Conservation (phyloP, 73 alveolate genomes). For the Paramecium sexaurelia region DNA sequence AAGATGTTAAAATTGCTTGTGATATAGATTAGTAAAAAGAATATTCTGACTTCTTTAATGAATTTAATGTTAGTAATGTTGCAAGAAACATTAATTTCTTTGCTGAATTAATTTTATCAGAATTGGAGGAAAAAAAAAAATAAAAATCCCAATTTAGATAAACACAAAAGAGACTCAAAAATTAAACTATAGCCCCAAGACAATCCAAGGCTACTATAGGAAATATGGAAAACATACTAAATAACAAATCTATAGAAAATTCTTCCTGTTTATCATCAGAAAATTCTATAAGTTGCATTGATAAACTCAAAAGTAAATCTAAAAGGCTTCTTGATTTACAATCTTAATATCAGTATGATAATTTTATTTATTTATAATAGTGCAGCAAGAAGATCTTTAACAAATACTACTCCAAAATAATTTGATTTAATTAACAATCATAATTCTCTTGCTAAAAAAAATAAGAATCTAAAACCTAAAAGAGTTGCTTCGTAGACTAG, state of each 20-base stretch:
- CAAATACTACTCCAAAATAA: not conserved
- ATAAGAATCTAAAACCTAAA: not conserved
- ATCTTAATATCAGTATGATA: not conserved
- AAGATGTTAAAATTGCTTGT: not conserved
- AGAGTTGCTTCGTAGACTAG: not conserved
- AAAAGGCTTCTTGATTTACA: not conserved
- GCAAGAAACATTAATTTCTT: not conserved
- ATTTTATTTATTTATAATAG: not conserved
- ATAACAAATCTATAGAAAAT: not conserved
- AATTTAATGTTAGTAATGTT: constrained; percentile 23
- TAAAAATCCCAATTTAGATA: not conserved
- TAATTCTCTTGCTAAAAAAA: not conserved
- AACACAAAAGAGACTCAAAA: not conserved
- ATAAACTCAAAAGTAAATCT: not conserved
- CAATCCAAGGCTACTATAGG: constrained; percentile 1
- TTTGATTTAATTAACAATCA: not conserved
- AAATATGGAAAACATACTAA: not conserved
- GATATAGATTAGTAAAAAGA: constrained; percentile 12
- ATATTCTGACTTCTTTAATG: not conserved
- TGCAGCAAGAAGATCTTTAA: not conserved
- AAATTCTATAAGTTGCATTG: not conserved
- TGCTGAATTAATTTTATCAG: not conserved
- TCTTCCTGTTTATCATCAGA: not conserved
- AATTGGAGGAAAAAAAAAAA: not conserved
- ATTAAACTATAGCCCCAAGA: not conserved